These are phyloP conservation scores for Spiromastix sp. DNA, from an alignment of 2,329 filamentous ascomycete species.

Conservation along the genomic window DNA sequence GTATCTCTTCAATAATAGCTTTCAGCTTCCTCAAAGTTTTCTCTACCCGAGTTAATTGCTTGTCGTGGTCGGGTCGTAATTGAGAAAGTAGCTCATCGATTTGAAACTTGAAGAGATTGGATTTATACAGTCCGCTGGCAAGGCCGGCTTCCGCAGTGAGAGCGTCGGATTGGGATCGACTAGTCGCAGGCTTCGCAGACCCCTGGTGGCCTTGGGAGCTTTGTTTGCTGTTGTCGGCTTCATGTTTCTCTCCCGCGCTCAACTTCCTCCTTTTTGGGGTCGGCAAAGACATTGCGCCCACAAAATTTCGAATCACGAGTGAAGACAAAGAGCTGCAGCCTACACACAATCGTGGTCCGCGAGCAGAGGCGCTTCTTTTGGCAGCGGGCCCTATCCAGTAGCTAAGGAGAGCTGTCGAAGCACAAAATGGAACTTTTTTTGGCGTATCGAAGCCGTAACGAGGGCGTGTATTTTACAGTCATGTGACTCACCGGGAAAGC, in stretches of 20 bases:
- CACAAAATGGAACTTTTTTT: no score
- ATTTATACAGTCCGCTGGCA: constrained; percentile 49
- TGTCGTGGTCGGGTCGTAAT: constrained; percentile 48
- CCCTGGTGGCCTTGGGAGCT: constrained; percentile 15
- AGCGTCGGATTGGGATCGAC: constrained; percentile 19
- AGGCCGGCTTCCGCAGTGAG: constrained; percentile 23
- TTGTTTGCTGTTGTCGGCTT: constrained; percentile 11
- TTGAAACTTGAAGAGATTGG: constrained; percentile 57
- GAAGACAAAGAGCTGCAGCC: neutral
- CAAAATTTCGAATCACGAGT: no score
- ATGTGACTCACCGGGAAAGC: no score
- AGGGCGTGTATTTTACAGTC: no score
- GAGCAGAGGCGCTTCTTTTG: no score
- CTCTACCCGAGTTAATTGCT: constrained; percentile 44
- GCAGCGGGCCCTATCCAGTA: no score
- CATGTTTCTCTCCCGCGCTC: constrained; percentile 18
- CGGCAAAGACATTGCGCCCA: constrained; percentile 22
- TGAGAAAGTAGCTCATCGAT: constrained; percentile 52
- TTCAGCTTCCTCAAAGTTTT: constrained; percentile 46
- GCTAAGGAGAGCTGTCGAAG: no score
- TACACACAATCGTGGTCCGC: neutral
- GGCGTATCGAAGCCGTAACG: no score
- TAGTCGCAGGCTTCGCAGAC: constrained; percentile 12
- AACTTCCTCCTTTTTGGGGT: constrained; percentile 39
- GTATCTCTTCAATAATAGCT: constrained; percentile 46